Evolutionary conservation across 768 basidiomycete genomes (phyloP).

Genomic region (Ramaria sp.): DNA sequence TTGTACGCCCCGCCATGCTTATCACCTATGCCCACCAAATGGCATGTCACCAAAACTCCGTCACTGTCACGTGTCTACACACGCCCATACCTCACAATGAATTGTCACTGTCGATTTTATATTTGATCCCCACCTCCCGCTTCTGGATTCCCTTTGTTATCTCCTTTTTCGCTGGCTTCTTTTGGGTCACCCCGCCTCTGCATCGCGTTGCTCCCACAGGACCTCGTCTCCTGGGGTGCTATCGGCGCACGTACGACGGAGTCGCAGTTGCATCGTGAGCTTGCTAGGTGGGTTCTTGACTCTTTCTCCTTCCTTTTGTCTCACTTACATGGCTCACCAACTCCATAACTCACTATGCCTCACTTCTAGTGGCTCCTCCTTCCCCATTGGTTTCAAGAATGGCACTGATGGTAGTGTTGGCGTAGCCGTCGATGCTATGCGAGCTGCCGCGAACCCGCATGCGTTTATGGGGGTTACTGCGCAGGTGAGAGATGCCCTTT

Average conservation of each 20-base stretch:
- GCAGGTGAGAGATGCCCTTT: constrained; percentile 31
- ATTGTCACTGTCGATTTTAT: too few relatives aligned
- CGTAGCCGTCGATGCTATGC: constrained; percentile 96
- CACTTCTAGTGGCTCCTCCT: not conserved
- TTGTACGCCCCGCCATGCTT: too few relatives aligned
- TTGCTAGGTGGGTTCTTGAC: constrained; percentile 93
- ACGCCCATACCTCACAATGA: too few relatives aligned
- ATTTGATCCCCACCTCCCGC: too few relatives aligned
- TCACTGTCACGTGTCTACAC: too few relatives aligned
- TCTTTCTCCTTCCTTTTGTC: constrained; percentile 31
- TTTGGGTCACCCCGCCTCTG: too few relatives aligned
- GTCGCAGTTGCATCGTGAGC: constrained; percentile 92
- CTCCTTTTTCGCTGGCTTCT: constrained; percentile 3
- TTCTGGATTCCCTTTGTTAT: too few relatives aligned
- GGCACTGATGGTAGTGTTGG: constrained; percentile 90
- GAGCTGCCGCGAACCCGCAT: constrained; percentile 81
- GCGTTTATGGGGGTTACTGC: constrained; percentile 93
- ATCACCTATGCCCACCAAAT: too few relatives aligned
- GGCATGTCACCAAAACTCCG: too few relatives aligned
- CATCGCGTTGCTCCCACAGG: constrained; percentile 6
- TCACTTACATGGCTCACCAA: not conserved
- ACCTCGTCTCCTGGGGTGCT: constrained; percentile 81
- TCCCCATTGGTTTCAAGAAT: constrained; percentile 81
- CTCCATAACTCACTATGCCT: not conserved
- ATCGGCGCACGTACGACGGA: constrained; percentile 98